phyloP scores from a whole-genome alignment of 2,329 filamentous ascomycete species.

The Cordyceps farinosa region DNA sequence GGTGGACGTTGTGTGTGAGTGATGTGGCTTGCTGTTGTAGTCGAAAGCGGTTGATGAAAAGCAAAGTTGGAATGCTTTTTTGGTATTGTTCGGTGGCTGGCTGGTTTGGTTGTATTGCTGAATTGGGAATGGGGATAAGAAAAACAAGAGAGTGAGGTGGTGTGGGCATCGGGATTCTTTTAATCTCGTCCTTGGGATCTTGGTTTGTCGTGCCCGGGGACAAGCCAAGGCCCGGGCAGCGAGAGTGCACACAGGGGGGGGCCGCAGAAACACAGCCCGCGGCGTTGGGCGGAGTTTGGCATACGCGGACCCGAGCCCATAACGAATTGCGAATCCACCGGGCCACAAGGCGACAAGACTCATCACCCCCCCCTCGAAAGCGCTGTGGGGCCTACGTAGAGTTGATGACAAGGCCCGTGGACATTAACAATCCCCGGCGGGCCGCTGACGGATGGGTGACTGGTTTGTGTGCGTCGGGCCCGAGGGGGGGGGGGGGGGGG shows the following conservation, averaged over 20 bases:
- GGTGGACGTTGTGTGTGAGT: neutral
- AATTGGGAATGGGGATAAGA: neutral
- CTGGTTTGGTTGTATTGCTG: neutral
- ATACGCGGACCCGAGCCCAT: slow-evolving; percentile 30
- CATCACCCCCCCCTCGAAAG: neutral
- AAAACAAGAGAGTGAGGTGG: neutral
- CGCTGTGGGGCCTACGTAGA: neutral
- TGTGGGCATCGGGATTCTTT: slow-evolving; percentile 25
- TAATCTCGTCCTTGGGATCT: slow-evolving; percentile 20
- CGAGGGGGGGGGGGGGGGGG: neutral
- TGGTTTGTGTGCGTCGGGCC: neutral
- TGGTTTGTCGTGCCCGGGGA: neutral
- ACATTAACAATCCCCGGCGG: slow-evolving; percentile 18
- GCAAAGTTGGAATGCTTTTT: too few species aligned
- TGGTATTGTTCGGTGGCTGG: too few species aligned
- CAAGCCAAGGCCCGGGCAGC: neutral
- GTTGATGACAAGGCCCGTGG: slow-evolving; percentile 14
- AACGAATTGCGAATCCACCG: slow-evolving; percentile 1
- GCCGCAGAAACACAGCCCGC: neutral
- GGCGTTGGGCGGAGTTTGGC: slow-evolving; percentile 30
- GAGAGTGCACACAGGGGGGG: neutral
- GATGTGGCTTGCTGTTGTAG: neutral
- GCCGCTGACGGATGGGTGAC: slow-evolving; percentile 10
- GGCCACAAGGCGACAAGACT: slow-evolving; percentile 19
- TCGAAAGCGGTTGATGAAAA: neutral